Percentiles rank a stretch among this genome's conserved stretches.
Evolutionary conservation across 805 yeast species (phyloP).

Genomic region (Pichia paraexigua): DNA sequence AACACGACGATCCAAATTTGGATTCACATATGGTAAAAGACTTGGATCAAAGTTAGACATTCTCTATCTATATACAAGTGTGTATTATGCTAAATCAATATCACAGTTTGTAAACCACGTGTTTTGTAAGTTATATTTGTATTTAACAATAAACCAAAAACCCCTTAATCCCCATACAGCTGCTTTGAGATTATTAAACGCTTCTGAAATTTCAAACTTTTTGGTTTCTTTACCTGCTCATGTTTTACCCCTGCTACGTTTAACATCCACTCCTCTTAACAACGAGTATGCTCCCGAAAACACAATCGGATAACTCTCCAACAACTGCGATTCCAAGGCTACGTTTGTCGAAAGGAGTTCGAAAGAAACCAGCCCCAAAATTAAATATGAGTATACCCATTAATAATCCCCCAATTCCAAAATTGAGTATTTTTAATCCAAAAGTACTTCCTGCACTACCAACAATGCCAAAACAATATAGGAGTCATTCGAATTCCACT

Average conservation of each 20-base stretch:
- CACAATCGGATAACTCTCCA: background rate
- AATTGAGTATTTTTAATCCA: background rate
- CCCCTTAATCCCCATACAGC: too few relatives aligned
- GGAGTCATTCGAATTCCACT: background rate
- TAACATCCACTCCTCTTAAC: background rate
- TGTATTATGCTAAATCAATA: too few relatives aligned
- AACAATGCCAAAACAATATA: conserved; percentile 3
- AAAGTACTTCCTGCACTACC: background rate
- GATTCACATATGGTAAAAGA: conserved; percentile 54
- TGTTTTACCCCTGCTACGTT: background rate
- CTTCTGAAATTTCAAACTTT: background rate
- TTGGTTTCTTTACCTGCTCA: background rate
- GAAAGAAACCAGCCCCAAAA: conserved; percentile 11
- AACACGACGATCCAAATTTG: conserved; percentile 45
- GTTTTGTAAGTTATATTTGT: too few relatives aligned
- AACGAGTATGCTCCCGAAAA: background rate
- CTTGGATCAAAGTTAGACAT: conserved; percentile 32
- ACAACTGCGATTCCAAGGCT: conserved; percentile 2
- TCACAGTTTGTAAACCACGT: too few relatives aligned
- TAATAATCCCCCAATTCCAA: background rate
- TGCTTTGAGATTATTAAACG: background rate
- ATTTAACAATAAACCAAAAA: too few relatives aligned
- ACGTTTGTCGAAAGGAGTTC: conserved; percentile 2
- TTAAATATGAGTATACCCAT: conserved; percentile 7
- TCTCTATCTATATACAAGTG: background rate